A percentile compares a stretch with the other conserved stretches of the same genome.
These are phyloP conservation scores for Aethionema arabicum DNA, from an alignment of 345 rosid species.

Conservation along the genomic window DNA sequence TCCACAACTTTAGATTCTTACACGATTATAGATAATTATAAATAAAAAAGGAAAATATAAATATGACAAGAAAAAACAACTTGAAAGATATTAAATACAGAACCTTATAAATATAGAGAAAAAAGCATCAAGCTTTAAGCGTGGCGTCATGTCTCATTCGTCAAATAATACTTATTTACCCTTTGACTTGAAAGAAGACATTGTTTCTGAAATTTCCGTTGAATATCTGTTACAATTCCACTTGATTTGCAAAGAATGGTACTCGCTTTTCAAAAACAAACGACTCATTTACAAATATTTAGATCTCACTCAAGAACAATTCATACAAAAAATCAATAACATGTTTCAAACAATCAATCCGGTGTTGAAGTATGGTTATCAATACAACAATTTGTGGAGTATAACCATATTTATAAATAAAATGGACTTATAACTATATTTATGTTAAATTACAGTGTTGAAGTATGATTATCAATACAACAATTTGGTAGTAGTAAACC, in stretches of 20 bases:
- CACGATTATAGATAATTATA: no score
- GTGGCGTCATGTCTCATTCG: no score
- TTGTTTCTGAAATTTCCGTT: not conserved
- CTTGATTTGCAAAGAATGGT: not conserved
- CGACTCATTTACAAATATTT: not conserved
- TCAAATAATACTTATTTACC: not conserved
- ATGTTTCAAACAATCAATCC: not conserved
- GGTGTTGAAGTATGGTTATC: constrained; percentile 6
- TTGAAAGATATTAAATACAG: no score
- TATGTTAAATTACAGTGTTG: constrained; percentile 5
- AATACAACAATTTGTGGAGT: not conserved
- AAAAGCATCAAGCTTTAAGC: no score
- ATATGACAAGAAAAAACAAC: no score
- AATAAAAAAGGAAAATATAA: no score
- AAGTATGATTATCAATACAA: not conserved
- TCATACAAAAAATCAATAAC: not conserved
- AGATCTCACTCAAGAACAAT: not conserved
- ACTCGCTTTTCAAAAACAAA: not conserved
- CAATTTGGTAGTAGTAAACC: constrained; percentile 19
- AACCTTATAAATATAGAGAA: no score
- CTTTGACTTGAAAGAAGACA: not conserved
- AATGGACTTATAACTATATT: not conserved
- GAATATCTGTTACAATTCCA: not conserved
- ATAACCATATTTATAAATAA: no score
- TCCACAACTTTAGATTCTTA: no score